Percentiles rank a stretch among this genome's conserved stretches.
phyloP scores from a whole-genome alignment of 805 yeast species.

The Hagleromyces aurorensis region DNA sequence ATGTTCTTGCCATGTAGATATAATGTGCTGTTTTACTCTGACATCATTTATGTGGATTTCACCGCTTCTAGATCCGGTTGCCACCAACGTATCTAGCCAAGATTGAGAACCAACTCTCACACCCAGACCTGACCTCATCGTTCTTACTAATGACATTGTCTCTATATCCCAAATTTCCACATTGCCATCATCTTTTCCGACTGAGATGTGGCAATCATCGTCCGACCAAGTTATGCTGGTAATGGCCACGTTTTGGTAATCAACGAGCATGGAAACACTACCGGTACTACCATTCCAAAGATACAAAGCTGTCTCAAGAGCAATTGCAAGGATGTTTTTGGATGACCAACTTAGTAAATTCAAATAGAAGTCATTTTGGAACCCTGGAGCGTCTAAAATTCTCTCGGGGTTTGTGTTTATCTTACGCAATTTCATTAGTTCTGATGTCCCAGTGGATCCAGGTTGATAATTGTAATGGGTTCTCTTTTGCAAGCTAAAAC shows the following conservation, averaged over 20 bases:
- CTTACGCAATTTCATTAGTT: constrained; percentile 62
- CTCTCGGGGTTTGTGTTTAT: constrained; percentile 85
- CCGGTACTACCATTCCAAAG: constrained; percentile 90
- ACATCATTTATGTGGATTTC: constrained; percentile 85
- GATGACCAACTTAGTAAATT: constrained; percentile 84
- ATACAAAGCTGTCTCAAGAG: constrained; percentile 73
- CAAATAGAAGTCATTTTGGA: constrained; percentile 85
- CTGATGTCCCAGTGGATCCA: constrained; percentile 17
- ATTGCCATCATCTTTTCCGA: constrained; percentile 77
- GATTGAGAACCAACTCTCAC: constrained; percentile 76
- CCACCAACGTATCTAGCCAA: constrained; percentile 75
- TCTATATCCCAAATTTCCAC: constrained; percentile 94
- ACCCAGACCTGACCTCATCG: constrained; percentile 60
- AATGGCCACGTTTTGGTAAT: constrained; percentile 36
- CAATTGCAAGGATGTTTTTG: constrained; percentile 78
- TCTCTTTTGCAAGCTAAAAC: constrained; percentile 25
- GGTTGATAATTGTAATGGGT: constrained; percentile 27
- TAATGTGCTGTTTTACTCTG: constrained; percentile 69
- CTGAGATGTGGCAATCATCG: constrained; percentile 77
- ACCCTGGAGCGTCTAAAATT: constrained; percentile 93
- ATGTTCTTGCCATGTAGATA: constrained; percentile 54
- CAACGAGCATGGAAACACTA: constrained; percentile 59
- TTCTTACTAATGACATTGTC: constrained; percentile 60
- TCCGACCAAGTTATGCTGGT: constrained; percentile 79
- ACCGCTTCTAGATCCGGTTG: constrained; percentile 86